Conservation (phyloP, 176 grass and related monocot genomes). For the Oryza brachyantha region DNA sequence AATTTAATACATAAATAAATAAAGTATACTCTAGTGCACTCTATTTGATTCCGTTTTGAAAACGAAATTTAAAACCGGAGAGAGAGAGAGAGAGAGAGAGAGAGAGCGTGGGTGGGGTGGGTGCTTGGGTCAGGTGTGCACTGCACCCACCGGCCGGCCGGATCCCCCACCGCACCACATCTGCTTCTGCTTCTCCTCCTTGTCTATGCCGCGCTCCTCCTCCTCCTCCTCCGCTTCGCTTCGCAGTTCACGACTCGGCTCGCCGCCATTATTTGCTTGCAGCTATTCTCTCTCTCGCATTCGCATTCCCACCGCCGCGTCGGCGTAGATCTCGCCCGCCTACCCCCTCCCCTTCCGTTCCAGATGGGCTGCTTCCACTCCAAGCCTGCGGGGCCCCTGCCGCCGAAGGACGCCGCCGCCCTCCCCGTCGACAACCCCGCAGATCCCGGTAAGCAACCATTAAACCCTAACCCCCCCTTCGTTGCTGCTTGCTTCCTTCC, state of each 20-base stretch:
- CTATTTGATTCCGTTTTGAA: not conserved
- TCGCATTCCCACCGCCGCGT: not conserved
- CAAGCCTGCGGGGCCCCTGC: constrained; percentile 59
- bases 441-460: constrained; percentile 64
- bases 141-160: no score
- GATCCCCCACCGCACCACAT: no score
- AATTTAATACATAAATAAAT: no score
- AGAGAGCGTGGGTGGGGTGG: not conserved
- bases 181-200: no score
- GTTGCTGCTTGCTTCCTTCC: no score
- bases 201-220: no score
- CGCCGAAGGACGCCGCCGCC: constrained; percentile 50
- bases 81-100: no score
- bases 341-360: not conserved
- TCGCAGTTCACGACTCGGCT: not conserved
- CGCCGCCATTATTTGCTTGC: not conserved
- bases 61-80: not conserved
- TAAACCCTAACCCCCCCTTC: constrained; percentile 32
- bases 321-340: constrained; percentile 31
- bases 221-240: constrained; percentile 25
- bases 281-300: constrained; percentile 13
- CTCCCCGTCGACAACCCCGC: constrained; percentile 54
- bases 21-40: not conserved
- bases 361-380: constrained; percentile 97
- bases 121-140: no score